phyloP scores from a whole-genome alignment of 2,329 filamentous ascomycete genomes.

The Monilinia aucupariae region DNA sequence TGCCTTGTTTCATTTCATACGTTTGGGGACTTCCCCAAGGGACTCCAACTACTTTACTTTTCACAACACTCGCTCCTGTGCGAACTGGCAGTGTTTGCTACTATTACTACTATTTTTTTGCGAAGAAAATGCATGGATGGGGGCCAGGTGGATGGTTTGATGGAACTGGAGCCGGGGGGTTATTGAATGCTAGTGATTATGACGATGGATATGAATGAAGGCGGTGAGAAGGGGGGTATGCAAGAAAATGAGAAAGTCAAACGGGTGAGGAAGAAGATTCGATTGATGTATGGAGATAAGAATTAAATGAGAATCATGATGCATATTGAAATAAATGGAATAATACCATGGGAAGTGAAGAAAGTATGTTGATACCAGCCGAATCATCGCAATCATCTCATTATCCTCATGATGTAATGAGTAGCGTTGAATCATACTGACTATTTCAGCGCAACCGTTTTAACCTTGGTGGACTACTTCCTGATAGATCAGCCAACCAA shows the following conservation, averaged over 20 bases:
- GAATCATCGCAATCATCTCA: background rate
- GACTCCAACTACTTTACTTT: slow-evolving; percentile 1
- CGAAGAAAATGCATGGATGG: slow-evolving; percentile 1
- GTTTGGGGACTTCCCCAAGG: background rate
- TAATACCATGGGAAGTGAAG: background rate
- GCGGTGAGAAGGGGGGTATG: background rate
- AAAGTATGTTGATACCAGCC: background rate
- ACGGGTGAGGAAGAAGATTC: background rate
- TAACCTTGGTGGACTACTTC: no score
- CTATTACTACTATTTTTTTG: slow-evolving; percentile 14
- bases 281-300: slow-evolving; percentile 10
- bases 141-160: slow-evolving; percentile 2
- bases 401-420: background rate
- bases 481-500: background rate
- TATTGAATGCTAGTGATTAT: slow-evolving; percentile 9
- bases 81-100: slow-evolving; percentile 15
- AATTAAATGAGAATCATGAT: slow-evolving; percentile 12
- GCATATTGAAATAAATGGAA: background rate
- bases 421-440: background rate
- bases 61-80: slow-evolving; percentile 11
- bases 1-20: slow-evolving; percentile 8
- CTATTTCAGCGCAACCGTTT: background rate
- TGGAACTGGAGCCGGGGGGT: background rate
- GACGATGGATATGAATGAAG: background rate
- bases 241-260: background rate